phyloP scores from a whole-genome alignment of 208 protist genomes.

The Willaertia magna region DNA sequence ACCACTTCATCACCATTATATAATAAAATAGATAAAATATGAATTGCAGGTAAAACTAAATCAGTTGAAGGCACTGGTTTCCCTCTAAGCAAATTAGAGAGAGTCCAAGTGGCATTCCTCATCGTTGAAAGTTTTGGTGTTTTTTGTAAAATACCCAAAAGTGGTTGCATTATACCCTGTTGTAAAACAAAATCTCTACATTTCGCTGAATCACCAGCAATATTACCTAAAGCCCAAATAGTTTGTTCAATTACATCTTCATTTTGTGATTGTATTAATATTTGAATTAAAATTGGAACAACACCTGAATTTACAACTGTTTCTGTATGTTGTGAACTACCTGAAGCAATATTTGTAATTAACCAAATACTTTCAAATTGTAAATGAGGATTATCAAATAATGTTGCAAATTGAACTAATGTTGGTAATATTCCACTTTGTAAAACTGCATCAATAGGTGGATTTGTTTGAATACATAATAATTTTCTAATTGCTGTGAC shows the following conservation, averaged over 20 bases:
- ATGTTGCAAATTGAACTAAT: slow-evolving; percentile 75
- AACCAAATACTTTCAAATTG: slow-evolving; percentile 98
- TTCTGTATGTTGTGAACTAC: slow-evolving; percentile 79
- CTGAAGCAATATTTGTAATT: slow-evolving; percentile 96
- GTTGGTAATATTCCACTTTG: slow-evolving; percentile 73
- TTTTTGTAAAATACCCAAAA: slow-evolving; percentile 53
- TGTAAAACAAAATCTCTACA: slow-evolving; percentile 80
- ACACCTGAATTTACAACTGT: slow-evolving; percentile 72
- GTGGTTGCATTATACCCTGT: slow-evolving; percentile 47
- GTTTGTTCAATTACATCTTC: slow-evolving; percentile 90
- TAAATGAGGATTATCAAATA: slow-evolving; percentile 51
- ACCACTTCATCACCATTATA: slow-evolving; percentile 76
- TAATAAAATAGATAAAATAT: slow-evolving; percentile 65
- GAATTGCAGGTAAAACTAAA: slow-evolving; percentile 55
- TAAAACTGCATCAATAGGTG: slow-evolving; percentile 87
- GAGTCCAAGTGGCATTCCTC: slow-evolving; percentile 89
- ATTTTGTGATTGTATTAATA: slow-evolving; percentile 72
- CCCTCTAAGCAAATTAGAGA: slow-evolving; percentile 93
- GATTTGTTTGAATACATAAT: slow-evolving; percentile 51
- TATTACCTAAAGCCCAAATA: slow-evolving; percentile 97
- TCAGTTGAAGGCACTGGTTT: slow-evolving; percentile 78
- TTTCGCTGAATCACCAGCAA: slow-evolving; percentile 84
- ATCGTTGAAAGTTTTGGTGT: slow-evolving; percentile 6
- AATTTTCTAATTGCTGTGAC: slow-evolving; percentile 65
- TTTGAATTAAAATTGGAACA: slow-evolving; percentile 82